These are phyloP conservation scores for Sparassis latifolia DNA, from an alignment of 1,284 basidiomycete genomes.

Conservation along the genomic window DNA sequence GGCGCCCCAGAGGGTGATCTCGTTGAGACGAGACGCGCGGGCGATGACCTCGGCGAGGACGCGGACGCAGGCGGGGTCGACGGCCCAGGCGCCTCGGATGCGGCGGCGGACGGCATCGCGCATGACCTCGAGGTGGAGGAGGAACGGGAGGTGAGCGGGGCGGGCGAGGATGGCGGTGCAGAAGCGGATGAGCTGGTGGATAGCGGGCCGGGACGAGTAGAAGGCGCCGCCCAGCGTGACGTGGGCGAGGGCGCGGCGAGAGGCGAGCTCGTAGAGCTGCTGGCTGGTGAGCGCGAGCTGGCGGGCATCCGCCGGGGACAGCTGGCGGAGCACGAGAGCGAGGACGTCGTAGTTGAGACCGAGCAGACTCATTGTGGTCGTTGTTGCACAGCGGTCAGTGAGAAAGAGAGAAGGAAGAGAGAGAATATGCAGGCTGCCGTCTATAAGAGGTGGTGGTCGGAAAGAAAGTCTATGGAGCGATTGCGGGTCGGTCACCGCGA, in stretches of 20 bases:
- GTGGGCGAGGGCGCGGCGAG: constrained; percentile 8
- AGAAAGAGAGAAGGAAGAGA: too few species aligned
- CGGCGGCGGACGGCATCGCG: background rate
- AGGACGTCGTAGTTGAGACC: constrained; percentile 9
- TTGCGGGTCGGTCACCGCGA: too few species aligned
- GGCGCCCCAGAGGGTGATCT: constrained; percentile 3
- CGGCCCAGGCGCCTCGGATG: background rate
- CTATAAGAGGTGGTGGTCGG: too few species aligned
- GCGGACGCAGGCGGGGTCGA: background rate
- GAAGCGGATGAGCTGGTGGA: constrained; percentile 6
- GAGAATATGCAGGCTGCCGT: too few species aligned
- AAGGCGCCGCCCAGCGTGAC: constrained; percentile 5
- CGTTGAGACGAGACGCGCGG: constrained; percentile 1
- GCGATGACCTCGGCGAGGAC: constrained; percentile 4
- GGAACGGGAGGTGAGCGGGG: background rate
- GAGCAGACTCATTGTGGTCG: background rate
- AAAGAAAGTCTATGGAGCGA: too few species aligned
- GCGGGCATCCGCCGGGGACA: constrained; percentile 4
- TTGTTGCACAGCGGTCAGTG: too few species aligned
- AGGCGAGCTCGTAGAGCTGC: constrained; percentile 4
- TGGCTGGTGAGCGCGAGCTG: constrained; percentile 6
- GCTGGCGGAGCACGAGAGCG: constrained; percentile 3
- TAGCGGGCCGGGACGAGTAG: background rate
- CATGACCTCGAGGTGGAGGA: constrained; percentile 6
- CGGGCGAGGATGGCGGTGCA: constrained; percentile 8